Base-by-base conservation (phyloP, 352 stramenopile species). In the Phytopythium mirpurense region DNA sequence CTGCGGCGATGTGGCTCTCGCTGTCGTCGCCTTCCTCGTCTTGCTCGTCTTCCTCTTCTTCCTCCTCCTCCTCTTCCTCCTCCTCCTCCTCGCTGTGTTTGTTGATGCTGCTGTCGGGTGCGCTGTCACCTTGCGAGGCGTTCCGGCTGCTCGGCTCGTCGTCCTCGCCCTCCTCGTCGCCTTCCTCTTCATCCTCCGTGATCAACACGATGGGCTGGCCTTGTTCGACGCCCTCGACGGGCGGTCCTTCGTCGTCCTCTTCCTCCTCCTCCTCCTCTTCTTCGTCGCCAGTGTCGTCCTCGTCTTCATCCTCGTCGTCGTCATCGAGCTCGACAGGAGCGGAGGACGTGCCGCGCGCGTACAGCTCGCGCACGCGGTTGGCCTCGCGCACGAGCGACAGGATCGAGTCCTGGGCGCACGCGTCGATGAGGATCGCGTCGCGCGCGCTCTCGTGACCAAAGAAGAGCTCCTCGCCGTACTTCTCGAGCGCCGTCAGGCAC, bases 391-490 rank as follows among this genome's bases (percentile, higher is more conserved):
- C 66, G 4, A 86, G 51, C 18, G 59, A 70, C 32, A 89, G 57
- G 24, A 86, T 74, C 19, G 70, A 65, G 19, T 85, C 73, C 11
- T 86, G 67, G 5, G 67, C 65, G 52, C 75, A 89, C 0, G 78
- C 78, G 42, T 85, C 78, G 10, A 89, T 54, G 8, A 89, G 54
- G 29, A 89, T 82, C 0, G 66, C 73, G 42, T 89, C 78, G 31
- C 78, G 75, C 5, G 71, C 70, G 10, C 60, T 43, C 49, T 89
- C 78, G 44, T 86, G 78, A 18, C 73, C 73, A 10, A 72, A 72
- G 48, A 89, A 86, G 21, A 86, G 50, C 58, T 86, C 75, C 46
- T 83, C 74, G 3, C 78, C 74, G 47, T 86, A 86, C 35, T 88
- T 88, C 51, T 85, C 68, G 47, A 88, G 49, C 21, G 78, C 78